These are phyloP conservation scores for Curvularia verruculosa DNA, from an alignment of 2,329 filamentous ascomycete species.

Conservation along the genomic window DNA sequence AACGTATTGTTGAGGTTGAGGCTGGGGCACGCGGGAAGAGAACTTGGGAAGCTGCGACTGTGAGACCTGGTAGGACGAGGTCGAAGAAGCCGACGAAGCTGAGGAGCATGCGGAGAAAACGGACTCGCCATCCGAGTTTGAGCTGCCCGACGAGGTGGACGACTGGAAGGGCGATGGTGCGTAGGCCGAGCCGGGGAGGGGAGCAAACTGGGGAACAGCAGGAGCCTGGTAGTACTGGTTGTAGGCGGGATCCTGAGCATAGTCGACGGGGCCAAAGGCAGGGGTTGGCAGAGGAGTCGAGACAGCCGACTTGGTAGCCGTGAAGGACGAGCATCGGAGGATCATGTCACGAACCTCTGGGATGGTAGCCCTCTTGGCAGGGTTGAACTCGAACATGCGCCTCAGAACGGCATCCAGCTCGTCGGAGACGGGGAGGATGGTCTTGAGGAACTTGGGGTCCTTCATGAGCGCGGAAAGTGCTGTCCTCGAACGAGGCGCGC, in stretches of 20 bases:
- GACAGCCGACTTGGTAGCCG: conserved; percentile 54
- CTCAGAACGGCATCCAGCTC: conserved; percentile 88
- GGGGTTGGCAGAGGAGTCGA: conserved; percentile 53
- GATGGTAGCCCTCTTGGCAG: conserved; percentile 80
- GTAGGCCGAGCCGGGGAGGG: conserved; percentile 41
- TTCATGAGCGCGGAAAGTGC: conserved; percentile 90
- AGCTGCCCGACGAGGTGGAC: conserved; percentile 47
- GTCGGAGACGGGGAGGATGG: conserved; percentile 87
- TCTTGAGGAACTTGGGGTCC: conserved; percentile 85
- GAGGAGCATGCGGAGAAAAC: conserved; percentile 50
- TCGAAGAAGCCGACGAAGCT: conserved; percentile 45
- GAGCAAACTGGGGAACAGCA: conserved; percentile 39
- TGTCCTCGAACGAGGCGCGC: conserved; percentile 89
- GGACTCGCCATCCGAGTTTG: conserved; percentile 49
- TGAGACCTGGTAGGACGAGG: conserved; percentile 39
- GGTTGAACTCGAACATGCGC: conserved; percentile 86
- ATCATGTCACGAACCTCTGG: conserved; percentile 79
- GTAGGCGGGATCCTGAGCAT: conserved; percentile 38
- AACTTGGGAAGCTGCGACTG: conserved; percentile 35
- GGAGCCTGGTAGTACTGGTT: conserved; percentile 39
- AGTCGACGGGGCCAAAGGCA: conserved; percentile 51
- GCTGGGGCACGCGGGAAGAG: conserved; percentile 35
- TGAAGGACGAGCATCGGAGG: conserved; percentile 76
- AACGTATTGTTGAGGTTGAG: conserved; percentile 45
- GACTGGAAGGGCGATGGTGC: conserved; percentile 39